These are phyloP conservation scores for Athelia sp. DNA, from an alignment of 1,284 basidiomycete genomes.

Conservation along the genomic window DNA sequence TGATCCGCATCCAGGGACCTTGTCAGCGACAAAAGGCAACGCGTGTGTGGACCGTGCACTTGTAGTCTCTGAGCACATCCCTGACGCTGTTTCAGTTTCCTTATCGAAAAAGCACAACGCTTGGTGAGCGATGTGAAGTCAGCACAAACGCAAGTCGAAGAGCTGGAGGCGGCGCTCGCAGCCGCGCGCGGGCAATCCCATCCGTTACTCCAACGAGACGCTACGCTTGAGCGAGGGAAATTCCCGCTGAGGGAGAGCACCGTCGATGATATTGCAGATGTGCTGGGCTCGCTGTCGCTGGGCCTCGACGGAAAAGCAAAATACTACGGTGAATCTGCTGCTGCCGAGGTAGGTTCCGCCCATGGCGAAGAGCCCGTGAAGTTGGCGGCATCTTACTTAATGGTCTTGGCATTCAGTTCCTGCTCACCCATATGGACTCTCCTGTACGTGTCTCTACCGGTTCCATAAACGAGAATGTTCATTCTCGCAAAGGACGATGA, in stretches of 20 bases:
- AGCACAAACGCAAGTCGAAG: constrained; percentile 43
- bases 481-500: neutral
- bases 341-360: constrained; percentile 37
- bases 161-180: constrained; percentile 50
- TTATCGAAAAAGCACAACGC: constrained; percentile 40
- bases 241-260: constrained; percentile 11
- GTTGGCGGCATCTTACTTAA: constrained; percentile 1
- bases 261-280: constrained; percentile 25
- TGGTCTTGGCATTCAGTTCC: constrained; percentile 29
- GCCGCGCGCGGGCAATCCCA: constrained; percentile 18
- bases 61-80: neutral
- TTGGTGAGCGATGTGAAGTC: constrained; percentile 40
- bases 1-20: constrained; percentile 28
- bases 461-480: too few relatives aligned
- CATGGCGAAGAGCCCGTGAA: too few relatives aligned
- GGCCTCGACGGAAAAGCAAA: constrained; percentile 38
- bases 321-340: constrained; percentile 41
- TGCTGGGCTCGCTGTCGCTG: constrained; percentile 40
- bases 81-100: constrained; percentile 3
- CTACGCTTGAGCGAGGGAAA: constrained; percentile 7
- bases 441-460: neutral
- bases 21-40: constrained; percentile 51
- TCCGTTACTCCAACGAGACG: constrained; percentile 2
- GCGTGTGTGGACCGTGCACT: constrained; percentile 33
- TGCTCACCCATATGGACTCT: constrained; percentile 20